Conservation (phyloP, 2,329 filamentous ascomycete genomes). For the Zasmidium angulare region DNA sequence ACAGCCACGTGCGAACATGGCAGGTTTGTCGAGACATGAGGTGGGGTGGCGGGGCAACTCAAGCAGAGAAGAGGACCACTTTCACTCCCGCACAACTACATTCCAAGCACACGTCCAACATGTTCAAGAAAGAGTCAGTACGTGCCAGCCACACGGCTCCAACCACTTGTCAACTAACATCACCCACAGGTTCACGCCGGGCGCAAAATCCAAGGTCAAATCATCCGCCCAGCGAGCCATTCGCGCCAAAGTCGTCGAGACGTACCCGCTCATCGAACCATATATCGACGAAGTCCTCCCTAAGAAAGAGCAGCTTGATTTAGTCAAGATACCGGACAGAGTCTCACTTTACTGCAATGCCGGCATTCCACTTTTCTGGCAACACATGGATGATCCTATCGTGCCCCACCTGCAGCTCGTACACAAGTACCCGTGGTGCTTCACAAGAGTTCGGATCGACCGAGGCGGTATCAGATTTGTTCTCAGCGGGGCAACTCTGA, state of each 20-base stretch:
- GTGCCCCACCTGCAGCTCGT: slow-evolving; percentile 87
- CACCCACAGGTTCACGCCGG: slow-evolving; percentile 63
- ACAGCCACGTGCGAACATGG: no score
- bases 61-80: not conserved
- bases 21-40: no score
- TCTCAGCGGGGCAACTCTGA: slow-evolving; percentile 86
- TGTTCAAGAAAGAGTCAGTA: slow-evolving; percentile 92
- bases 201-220: slow-evolving; percentile 94
- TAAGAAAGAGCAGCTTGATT: slow-evolving; percentile 87
- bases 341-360: slow-evolving; percentile 85
- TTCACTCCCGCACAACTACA: not conserved
- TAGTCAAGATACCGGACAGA: slow-evolving; percentile 91
- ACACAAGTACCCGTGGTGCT: slow-evolving; percentile 82
- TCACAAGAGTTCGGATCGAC: slow-evolving; percentile 86
- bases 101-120: slow-evolving; percentile 37
- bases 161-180: slow-evolving; percentile 1
- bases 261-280: slow-evolving; percentile 81
- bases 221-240: slow-evolving; percentile 89
- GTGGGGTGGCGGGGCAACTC: not conserved
- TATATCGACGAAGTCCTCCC: slow-evolving; percentile 93
- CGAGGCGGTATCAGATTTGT: slow-evolving; percentile 96
- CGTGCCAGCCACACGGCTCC: slow-evolving; percentile 5
- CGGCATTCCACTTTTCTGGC: slow-evolving; percentile 81
- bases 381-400: slow-evolving; percentile 73
- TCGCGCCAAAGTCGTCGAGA: slow-evolving; percentile 75